Evolutionary conservation across 2,329 filamentous ascomycete species (phyloP).

Genomic region (Xylariales sp.): DNA sequence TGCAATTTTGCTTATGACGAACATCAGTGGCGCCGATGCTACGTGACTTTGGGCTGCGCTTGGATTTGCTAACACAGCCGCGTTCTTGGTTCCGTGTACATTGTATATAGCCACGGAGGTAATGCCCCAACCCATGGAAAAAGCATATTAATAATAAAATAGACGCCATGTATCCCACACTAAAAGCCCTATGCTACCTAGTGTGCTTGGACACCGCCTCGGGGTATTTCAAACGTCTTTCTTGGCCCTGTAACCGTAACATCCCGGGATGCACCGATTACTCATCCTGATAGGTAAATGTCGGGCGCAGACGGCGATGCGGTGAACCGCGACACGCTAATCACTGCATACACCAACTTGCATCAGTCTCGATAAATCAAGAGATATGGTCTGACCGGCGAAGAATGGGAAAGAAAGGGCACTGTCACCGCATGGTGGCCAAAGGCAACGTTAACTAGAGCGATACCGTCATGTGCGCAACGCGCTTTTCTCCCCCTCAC

Average conservation of each 20-base stretch:
- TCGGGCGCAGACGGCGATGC: not conserved
- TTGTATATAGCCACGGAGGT: not conserved
- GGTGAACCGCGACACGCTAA: constrained; percentile 5
- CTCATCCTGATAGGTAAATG: too few species aligned
- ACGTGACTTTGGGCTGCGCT: constrained; percentile 9
- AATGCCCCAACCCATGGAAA: too few species aligned
- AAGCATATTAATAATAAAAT: too few species aligned
- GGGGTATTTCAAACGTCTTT: not conserved
- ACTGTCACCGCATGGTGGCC: constrained; percentile 5
- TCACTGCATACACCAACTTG: not conserved
- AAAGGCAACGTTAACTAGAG: constrained; percentile 19
- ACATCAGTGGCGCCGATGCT: constrained; percentile 1
- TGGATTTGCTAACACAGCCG: not conserved
- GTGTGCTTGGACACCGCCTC: too few species aligned
- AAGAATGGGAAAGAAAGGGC: not conserved
- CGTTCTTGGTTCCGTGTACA: not conserved
- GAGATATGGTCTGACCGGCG: constrained; percentile 3
- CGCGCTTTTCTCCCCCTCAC: not conserved
- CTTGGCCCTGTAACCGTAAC: too few species aligned
- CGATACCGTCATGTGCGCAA: not conserved
- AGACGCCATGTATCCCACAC: too few species aligned
- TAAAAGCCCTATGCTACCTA: too few species aligned
- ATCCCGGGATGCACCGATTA: too few species aligned
- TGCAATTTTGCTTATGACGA: too few species aligned
- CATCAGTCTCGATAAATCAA: not conserved